Base-by-base conservation (phyloP, 768 basidiomycete species). In the Leucogyrophana mollusca region DNA sequence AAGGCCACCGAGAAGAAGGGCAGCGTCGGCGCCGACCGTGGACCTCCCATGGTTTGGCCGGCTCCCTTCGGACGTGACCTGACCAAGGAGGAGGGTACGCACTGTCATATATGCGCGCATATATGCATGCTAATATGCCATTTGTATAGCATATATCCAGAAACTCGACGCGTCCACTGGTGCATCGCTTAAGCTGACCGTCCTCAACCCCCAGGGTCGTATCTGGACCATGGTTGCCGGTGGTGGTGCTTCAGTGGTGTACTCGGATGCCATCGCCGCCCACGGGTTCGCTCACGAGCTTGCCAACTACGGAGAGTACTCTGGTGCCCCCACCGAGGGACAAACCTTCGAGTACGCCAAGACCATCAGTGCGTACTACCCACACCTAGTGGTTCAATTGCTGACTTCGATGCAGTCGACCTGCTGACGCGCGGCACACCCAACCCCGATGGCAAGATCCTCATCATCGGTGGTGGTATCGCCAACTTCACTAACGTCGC, bases 191-290 rank as follows among this genome's bases (percentile, higher is more conserved):
- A 99, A 99, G 68, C 80, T 99, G 36, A 99, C 96, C 34, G 95
- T 99, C 43, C 76, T 99, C 58, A 97, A 98, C 69, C 70, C 89
- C 44, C 87, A 90, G 64, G 96, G 95, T 50, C 88, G 94, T 51
- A 83, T 99, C 54, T 99, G 96, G 96, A 98, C 96, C 56, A 98
- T 98, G 95, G 96, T 99, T 46, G 95, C 96, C 45, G 96, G 95
- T 73, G 96, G 96, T 62, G 92, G 92, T 75, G 80, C 82, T 17
- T 80, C 78, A 6, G 80, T 83, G 52, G 80, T 83, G 34, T 84
- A 83, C 60, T 77, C 74, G 6, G 87, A 89, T 53, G 87, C 87
- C 54, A 89, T 89, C 51, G 86, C 85, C 43, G 94, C 95, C 5
- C 91, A 93, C 61, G 95, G 95, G 27, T 98, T 83, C 62, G 94